Evolutionary conservation across 257 asterid species (phyloP), one percentile per base, ranked within the genome.

Genomic region (Forsythia suspensa): DNA sequence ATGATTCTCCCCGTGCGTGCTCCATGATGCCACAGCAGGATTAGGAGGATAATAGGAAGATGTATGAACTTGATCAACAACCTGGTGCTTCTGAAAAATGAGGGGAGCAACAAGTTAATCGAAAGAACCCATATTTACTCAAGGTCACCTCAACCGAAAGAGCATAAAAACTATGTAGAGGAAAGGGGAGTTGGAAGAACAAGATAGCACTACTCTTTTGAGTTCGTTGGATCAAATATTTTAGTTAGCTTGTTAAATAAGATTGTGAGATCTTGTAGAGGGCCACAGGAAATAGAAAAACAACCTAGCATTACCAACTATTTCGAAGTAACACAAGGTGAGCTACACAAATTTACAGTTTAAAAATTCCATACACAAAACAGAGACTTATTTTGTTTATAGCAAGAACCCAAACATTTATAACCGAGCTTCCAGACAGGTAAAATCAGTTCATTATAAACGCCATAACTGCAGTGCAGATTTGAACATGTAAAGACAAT

Each of bases 1-100:
- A 80, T 82, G 84, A 83, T 78, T 86, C 74, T 86, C 91, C 84
- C 81, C 89, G 70, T 79, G 91, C 37, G 83, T 75, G 83, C 85
- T 70, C 98, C 97, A 90, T 68, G 96, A 81, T 73, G 82, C 88
- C 74, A 80, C 92, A 43, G 87, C 88, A 85, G 90, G 75, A 73
- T 84, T 84, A 77, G 91, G 85, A 76, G 97, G 81, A 74, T 90
- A 86, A 86, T 90, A 88, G 59, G 95, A 80, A n/a, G 92, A 69
- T 70, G 89, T 36, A 37, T 88, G 91, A 79, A 81, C 86, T 89
- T 88, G 97, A 77, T 87, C 96, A 63, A 71, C 82, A 72, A 74
- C 85, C 70, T 88, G 95, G 72, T 84, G 88, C 83, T 84, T 87
- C 97, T 95, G 93, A 77, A 20, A 70, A 87, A 76, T 20, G 52